Conservation (phyloP, 179 eudicot species). For the Actinidia polygama region DNA sequence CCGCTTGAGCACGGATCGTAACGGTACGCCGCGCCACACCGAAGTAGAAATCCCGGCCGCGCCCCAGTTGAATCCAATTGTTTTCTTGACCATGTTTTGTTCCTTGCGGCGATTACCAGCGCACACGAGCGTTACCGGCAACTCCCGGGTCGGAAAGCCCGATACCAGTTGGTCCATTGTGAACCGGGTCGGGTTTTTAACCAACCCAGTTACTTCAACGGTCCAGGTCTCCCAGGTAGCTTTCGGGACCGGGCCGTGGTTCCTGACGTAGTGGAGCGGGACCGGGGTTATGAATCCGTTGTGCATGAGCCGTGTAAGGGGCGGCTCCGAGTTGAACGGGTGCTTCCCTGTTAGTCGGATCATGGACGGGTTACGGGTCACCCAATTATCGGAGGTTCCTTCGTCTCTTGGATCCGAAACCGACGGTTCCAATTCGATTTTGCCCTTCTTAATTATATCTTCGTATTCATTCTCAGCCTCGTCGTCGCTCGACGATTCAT, state of each 20-base stretch:
- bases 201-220: constrained; percentile 76
- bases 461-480: constrained; percentile 34
- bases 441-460: constrained; percentile 44
- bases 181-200: constrained; percentile 52
- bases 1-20: constrained; percentile 53
- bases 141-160: constrained; percentile 62
- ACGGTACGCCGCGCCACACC: constrained; percentile 83
- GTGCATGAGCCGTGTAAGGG: constrained; percentile 78
- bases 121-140: constrained; percentile 81
- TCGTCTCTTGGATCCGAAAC: constrained; percentile 62
- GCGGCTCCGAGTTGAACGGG: constrained; percentile 92
- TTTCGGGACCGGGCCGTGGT: constrained; percentile 85
- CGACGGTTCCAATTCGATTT: constrained; percentile 61
- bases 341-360: constrained; percentile 92
- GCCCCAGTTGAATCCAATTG: constrained; percentile 96
- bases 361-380: constrained; percentile 66
- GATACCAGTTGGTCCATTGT: constrained; percentile 67
- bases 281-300: constrained; percentile 94
- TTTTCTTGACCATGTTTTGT: constrained; percentile 82
- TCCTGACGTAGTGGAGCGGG: constrained; percentile 92
- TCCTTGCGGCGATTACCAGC: constrained; percentile 94
- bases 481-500: constrained; percentile 43
- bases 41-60: constrained; percentile 77
- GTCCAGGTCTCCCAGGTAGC: constrained; percentile 77
- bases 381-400: constrained; percentile 82